phyloP scores from a whole-genome alignment of 1,139 yeast genomes.

The Lodderomyces orthopsilosis region DNA sequence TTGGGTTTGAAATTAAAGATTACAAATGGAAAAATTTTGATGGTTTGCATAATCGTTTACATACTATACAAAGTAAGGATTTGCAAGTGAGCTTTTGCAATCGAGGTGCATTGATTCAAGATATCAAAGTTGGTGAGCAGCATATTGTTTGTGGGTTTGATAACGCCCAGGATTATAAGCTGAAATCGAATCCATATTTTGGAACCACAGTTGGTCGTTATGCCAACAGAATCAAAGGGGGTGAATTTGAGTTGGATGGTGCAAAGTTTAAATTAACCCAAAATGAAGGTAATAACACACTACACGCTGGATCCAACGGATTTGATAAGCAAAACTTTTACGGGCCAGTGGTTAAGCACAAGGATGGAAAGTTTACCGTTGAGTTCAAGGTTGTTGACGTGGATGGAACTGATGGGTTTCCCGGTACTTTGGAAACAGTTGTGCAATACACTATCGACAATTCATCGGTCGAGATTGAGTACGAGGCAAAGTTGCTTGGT shows the following conservation, averaged over 20 bases:
- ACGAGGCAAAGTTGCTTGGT: slow-evolving; percentile 41
- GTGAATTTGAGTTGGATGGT: slow-evolving; percentile 42
- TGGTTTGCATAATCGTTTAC: slow-evolving; percentile 35
- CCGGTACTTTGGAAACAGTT: slow-evolving; percentile 46
- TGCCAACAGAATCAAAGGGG: slow-evolving; percentile 58
- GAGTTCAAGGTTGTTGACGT: slow-evolving; percentile 42
- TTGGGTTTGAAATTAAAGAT: slow-evolving; percentile 49
- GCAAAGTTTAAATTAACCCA: slow-evolving; percentile 36
- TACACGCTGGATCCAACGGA: slow-evolving; percentile 55
- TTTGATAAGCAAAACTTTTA: slow-evolving; percentile 48
- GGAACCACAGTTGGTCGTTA: slow-evolving; percentile 66
- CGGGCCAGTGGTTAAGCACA: slow-evolving; percentile 47
- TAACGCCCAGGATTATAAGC: slow-evolving; percentile 34
- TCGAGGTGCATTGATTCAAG: slow-evolving; percentile 52
- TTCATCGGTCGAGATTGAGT: slow-evolving; percentile 42
- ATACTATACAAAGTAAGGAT: slow-evolving; percentile 32
- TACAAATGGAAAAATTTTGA: slow-evolving; percentile 35
- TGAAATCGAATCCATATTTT: slow-evolving; percentile 45
- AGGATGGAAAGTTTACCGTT: slow-evolving; percentile 31
- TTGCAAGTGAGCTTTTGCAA: slow-evolving; percentile 48
- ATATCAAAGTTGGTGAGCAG: slow-evolving; percentile 33
- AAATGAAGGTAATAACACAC: slow-evolving; percentile 40
- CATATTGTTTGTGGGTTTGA: slow-evolving; percentile 35
- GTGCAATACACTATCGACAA: slow-evolving; percentile 42
- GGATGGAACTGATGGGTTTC: slow-evolving; percentile 54